phyloP scores from a whole-genome alignment of 495 filamentous ascomycete species.

The Penicillium odoratum region DNA sequence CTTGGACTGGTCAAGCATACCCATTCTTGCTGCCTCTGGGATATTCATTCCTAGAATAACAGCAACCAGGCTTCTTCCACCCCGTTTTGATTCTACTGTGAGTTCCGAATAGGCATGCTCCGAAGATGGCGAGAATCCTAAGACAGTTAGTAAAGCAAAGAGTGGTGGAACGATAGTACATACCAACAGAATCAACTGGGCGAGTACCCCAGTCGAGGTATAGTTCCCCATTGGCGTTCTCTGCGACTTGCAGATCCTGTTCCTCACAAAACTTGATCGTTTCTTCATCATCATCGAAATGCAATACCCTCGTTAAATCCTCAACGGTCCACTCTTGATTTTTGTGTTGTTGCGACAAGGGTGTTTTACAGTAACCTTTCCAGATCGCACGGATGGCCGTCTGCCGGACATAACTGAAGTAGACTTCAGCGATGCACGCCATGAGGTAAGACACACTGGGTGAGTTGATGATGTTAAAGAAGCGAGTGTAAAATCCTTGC shows the following conservation, averaged over 20 bases:
- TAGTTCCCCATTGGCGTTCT: slow-evolving; percentile 46
- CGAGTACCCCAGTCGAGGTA: slow-evolving; percentile 56
- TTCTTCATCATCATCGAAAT: slow-evolving; percentile 73
- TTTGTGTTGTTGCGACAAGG: slow-evolving; percentile 62
- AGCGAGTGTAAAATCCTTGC: slow-evolving; percentile 65
- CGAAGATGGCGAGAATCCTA: slow-evolving; percentile 45
- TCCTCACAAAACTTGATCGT: slow-evolving; percentile 67
- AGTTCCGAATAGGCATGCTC: slow-evolving; percentile 52
- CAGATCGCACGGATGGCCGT: slow-evolving; percentile 71
- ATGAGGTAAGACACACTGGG: slow-evolving; percentile 79
- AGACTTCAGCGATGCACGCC: slow-evolving; percentile 90
- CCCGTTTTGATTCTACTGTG: slow-evolving; percentile 53
- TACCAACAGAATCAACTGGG: slow-evolving; percentile 45
- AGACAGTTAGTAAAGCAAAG: not conserved
- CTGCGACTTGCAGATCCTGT: slow-evolving; percentile 62
- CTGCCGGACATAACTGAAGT: slow-evolving; percentile 80
- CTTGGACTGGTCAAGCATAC: slow-evolving; percentile 44
- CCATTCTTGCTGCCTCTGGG: slow-evolving; percentile 45
- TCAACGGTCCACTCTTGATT: slow-evolving; percentile 74
- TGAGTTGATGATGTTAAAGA: slow-evolving; percentile 73
- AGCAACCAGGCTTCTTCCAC: slow-evolving; percentile 47
- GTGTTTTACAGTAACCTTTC: slow-evolving; percentile 53
- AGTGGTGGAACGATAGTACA: slow-evolving; percentile 15
- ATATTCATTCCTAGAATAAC: slow-evolving; percentile 54
- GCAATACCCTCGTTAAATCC: slow-evolving; percentile 63